These are phyloP conservation scores for Scedosporium apiospermum DNA, from an alignment of 2,329 filamentous ascomycete species.

Conservation along the genomic window DNA sequence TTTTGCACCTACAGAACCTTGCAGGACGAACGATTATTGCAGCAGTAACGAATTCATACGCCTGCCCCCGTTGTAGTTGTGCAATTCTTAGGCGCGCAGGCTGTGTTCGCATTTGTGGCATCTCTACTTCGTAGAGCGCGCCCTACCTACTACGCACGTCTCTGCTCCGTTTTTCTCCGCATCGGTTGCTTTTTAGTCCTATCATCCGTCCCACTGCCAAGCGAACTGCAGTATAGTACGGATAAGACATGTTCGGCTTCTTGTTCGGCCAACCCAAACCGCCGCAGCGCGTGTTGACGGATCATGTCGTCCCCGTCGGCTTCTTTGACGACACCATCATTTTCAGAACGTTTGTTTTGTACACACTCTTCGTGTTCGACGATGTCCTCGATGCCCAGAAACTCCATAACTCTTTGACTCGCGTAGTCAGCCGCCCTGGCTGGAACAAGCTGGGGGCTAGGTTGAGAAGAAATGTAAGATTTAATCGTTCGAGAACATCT, in stretches of 20 bases:
- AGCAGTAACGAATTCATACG: no score
- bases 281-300: slow-evolving; percentile 10
- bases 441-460: slow-evolving; percentile 17
- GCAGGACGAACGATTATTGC: no score
- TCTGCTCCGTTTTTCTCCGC: no score
- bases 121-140: no score
- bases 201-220: no score
- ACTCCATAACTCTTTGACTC: slow-evolving; percentile 12
- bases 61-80: no score
- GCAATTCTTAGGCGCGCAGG: no score
- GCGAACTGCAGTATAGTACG: background rate
- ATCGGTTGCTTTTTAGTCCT: no score
- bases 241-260: background rate
- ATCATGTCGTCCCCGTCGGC: slow-evolving; percentile 15
- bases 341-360: slow-evolving; percentile 13
- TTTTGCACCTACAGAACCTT: no score
- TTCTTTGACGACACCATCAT: slow-evolving; percentile 18
- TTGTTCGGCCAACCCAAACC: background rate
- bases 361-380: slow-evolving; percentile 18
- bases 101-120: no score
- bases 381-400: slow-evolving; percentile 15
- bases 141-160: no score
- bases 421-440: slow-evolving; percentile 11
- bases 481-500: background rate
- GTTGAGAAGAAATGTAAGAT: slow-evolving; percentile 13